Percentiles rank a stretch among this genome's conserved stretches.
These are phyloP conservation scores for Heterobasidion parviporum DNA, from an alignment of 1,284 basidiomycete species.

Conservation along the genomic window DNA sequence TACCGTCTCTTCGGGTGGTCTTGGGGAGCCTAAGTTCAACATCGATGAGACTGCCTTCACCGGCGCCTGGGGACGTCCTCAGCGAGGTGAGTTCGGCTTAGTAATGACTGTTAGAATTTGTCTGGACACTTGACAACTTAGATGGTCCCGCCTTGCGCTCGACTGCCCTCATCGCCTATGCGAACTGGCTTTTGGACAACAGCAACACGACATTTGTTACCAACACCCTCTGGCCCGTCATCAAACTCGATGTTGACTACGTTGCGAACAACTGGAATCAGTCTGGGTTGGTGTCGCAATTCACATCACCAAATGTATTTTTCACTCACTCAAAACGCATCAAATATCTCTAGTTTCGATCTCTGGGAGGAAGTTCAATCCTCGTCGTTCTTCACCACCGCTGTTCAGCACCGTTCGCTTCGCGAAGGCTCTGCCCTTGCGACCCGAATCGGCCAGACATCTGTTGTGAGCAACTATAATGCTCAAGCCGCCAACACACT, in stretches of 20 bases:
- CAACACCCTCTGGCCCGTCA: constrained; percentile 55
- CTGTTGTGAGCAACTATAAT: constrained; percentile 24
- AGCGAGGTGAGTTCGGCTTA: constrained; percentile 35
- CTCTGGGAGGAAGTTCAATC: constrained; percentile 41
- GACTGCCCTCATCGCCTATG: constrained; percentile 59
- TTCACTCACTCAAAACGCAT: background rate
- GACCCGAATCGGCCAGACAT: constrained; percentile 25
- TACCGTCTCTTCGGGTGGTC: constrained; percentile 28
- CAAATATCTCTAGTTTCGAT: constrained; percentile 27
- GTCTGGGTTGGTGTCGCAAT: constrained; percentile 21
- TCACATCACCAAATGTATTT: background rate
- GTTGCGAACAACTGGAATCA: constrained; percentile 35
- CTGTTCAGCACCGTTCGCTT: constrained; percentile 37
- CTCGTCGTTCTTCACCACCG: constrained; percentile 40
- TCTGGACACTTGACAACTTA: constrained; percentile 11
- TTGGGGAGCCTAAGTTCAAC: constrained; percentile 46
- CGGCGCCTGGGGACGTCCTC: constrained; percentile 48
- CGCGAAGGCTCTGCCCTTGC: constrained; percentile 33
- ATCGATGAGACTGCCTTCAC: constrained; percentile 35
- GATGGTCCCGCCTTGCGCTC: constrained; percentile 72
- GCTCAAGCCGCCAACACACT: constrained; percentile 30
- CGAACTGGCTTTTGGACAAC: constrained; percentile 52
- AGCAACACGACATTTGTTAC: constrained; percentile 45
- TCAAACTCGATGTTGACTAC: constrained; percentile 65
- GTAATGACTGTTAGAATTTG: background rate